A percentile compares a stretch with the other conserved stretches of the same genome.
Conservation (phyloP, 495 filamentous ascomycete genomes). For the Symbiotaphrina buchneri region DNA sequence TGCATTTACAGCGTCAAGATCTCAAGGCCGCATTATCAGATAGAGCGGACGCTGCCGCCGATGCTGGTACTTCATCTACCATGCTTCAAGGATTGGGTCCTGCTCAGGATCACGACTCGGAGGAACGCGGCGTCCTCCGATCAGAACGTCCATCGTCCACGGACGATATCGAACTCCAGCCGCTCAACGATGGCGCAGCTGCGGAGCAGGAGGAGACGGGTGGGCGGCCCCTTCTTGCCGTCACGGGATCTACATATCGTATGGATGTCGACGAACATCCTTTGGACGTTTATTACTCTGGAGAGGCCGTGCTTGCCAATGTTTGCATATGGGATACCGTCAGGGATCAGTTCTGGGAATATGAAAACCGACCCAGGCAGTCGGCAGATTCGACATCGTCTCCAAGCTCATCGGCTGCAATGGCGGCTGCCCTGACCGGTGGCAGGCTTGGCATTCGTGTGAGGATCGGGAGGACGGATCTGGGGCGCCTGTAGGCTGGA, state of each 20-base stretch:
- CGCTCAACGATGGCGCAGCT: conserved; percentile 7
- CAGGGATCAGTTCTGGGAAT: conserved; percentile 34
- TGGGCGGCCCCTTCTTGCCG: too few species aligned
- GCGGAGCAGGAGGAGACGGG: conserved; percentile 19
- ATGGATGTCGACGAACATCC: too few species aligned
- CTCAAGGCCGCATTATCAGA: conserved; percentile 8
- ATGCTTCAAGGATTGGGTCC: conserved; percentile 1
- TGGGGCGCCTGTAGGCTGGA: background rate
- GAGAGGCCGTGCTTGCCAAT: conserved; percentile 43
- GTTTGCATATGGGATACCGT: conserved; percentile 46
- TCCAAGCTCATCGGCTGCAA: background rate
- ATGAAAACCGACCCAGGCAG: conserved; percentile 11
- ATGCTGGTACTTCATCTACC: conserved; percentile 5
- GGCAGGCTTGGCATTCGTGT: conserved; percentile 1
- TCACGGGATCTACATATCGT: too few species aligned
- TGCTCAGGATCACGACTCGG: conserved; percentile 51
- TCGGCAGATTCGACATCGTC: background rate
- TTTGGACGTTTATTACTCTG: conserved; percentile 23
- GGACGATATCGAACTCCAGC: conserved; percentile 26
- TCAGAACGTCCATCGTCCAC: conserved; percentile 16
- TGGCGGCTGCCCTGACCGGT: background rate
- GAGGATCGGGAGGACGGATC: background rate
- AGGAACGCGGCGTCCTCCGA: conserved; percentile 54
- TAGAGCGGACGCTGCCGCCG: conserved; percentile 6
- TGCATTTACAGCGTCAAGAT: conserved; percentile 45